These are phyloP conservation scores for Cercospora sesami DNA, from an alignment of 2,329 filamentous ascomycete genomes.

Conservation along the genomic window DNA sequence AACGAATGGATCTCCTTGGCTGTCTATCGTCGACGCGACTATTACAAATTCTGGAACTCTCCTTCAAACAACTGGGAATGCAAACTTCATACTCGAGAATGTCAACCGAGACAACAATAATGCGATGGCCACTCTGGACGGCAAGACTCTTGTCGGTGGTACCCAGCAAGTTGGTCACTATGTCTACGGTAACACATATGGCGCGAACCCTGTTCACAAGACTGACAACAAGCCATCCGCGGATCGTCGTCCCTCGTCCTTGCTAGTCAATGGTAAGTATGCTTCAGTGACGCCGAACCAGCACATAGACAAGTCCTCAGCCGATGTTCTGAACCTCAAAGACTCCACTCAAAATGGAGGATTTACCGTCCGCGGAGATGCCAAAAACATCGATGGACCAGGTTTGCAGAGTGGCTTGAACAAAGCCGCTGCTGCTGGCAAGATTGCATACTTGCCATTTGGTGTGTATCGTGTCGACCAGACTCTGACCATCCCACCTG, in stretches of 20 bases:
- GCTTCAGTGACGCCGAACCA: slow-evolving; percentile 9
- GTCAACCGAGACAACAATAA: slow-evolving; percentile 10
- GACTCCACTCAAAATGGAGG: slow-evolving; percentile 19
- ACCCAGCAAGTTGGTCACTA: slow-evolving; percentile 13
- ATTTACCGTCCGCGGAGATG: slow-evolving; percentile 36
- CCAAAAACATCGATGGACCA: slow-evolving; percentile 40
- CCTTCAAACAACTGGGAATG: slow-evolving; percentile 16
- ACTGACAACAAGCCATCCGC: neutral
- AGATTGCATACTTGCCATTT: slow-evolving; percentile 46
- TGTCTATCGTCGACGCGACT: slow-evolving; percentile 20
- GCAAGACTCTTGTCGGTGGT: slow-evolving; percentile 10
- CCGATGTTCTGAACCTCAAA: slow-evolving; percentile 24
- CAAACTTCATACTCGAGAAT: slow-evolving; percentile 26
- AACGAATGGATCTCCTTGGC: slow-evolving; percentile 19
- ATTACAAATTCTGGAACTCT: slow-evolving; percentile 19
- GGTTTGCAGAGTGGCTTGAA: slow-evolving; percentile 25
- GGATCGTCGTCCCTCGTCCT: slow-evolving; percentile 1
- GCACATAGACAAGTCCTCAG: slow-evolving; percentile 10
- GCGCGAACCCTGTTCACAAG: slow-evolving; percentile 20
- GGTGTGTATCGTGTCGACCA: slow-evolving; percentile 47
- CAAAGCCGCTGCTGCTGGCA: slow-evolving; percentile 23
- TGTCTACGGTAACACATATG: slow-evolving; percentile 25
- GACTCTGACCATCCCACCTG: slow-evolving; percentile 50
- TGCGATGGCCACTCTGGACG: slow-evolving; percentile 15
- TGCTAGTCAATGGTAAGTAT: slow-evolving; percentile 11